Evolutionary conservation across 2,329 filamentous ascomycete species (phyloP), one percentile per base, ranked within the genome.

Genomic region (Chaetomium sp.): DNA sequence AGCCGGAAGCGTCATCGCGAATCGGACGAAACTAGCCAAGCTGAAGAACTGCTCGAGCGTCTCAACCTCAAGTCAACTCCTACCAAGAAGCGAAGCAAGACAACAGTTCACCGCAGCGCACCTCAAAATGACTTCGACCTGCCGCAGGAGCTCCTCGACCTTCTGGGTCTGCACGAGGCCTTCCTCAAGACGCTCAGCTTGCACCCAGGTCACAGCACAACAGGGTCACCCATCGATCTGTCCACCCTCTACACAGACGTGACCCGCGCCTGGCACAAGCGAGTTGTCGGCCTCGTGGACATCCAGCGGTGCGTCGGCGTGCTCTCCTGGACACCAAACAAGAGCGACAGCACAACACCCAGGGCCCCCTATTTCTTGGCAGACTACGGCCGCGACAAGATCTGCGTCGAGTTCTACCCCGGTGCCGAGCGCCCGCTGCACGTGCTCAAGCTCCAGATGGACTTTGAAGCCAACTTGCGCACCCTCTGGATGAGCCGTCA

Each of bases 181-280:
- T 90, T 93, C 69, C 80, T 91, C 64, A 87, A 88, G 71, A 87
- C 89, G 0, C 78, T 92, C 27, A 83, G 85, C 0, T 78, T 93
- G 10, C 89, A 92, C 71, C 83, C 87, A 66, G 88, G 88, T 1
- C 90, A 93, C 76, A 86, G 89, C 74, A 87, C 88, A 65, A 78
- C 79, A 33, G 79, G 82, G 55, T 81, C 85, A 0, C 87, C 90
- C 0, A 84, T 87, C 27, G 88, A 92, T 71, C 75, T 92, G 53
- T 80, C 82, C 42, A 78, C 81, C 33, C 80, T 93, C 42, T 81
- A 84, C 38, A 86, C 86, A 10, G 82, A 87, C 63, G 80, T 91
- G 49, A 85, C 89, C 13, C 83, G 86, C 68, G 80, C 88, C 45
- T 93, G 90, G 90, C 88, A 89, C 65, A 92, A 90, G 77, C 83